Base-by-base conservation (phyloP, 106 monocot species). In the Alisma plantagoaquatica region DNA sequence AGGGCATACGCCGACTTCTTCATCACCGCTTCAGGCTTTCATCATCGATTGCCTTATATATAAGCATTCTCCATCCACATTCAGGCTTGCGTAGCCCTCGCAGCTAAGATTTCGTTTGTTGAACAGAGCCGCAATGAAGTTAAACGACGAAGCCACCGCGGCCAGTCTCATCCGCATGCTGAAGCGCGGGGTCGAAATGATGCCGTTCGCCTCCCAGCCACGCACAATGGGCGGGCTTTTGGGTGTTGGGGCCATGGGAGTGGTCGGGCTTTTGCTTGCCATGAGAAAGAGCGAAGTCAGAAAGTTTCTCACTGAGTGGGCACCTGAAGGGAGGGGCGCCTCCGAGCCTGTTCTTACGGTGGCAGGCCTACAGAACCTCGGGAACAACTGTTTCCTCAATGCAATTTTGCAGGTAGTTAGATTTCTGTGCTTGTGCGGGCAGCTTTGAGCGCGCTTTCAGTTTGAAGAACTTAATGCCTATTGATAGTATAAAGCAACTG, bases 381-480 rank as follows among this genome's bases (percentile, higher is more conserved):
- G 91, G 33, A 92, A 86, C 49, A 92, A 86, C 67, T 92, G 91
- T 68, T 92, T 91, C 52, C 72, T 92, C 30, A 92, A 92, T 73
- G 85, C 78, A 16, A 73, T 92, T 24, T 65, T 92, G 27, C 91
- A 92, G 85, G 91, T 91, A 77, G 8, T 23, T n/a, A n/a, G n/a
- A n/a, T n/a, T n/a, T n/a, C n/a, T n/a, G n/a, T n/a, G n/a, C n/a
- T n/a, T n/a, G n/a, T n/a, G n/a, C n/a, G n/a, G n/a, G n/a, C n/a
- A n/a, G n/a, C n/a, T n/a, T n/a, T n/a, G n/a, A n/a, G n/a, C n/a
- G n/a, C n/a, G n/a, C n/a, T n/a, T n/a, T n/a, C n/a, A n/a, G n/a
- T n/a, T n/a, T n/a, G n/a, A n/a, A n/a, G n/a, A n/a, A n/a, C n/a
- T n/a, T n/a, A n/a, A n/a, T n/a, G n/a, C n/a, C n/a, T n/a, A n/a